These are phyloP conservation scores for Tetradesmus lagerheimii DNA, from an alignment of 139 green algal genomes.

Conservation along the genomic window DNA sequence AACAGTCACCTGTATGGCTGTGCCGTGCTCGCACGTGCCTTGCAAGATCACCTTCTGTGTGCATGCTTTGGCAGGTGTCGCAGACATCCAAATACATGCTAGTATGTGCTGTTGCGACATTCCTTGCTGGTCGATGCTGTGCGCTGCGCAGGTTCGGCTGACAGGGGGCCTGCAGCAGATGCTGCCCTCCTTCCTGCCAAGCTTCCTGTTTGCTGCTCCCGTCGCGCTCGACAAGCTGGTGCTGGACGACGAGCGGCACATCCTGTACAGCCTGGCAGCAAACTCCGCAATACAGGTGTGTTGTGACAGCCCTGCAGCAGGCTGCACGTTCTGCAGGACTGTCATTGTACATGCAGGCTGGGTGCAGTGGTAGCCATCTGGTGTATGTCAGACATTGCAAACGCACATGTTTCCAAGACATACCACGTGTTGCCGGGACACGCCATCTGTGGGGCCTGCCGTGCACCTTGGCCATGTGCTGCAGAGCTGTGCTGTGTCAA, in stretches of 20 bases:
- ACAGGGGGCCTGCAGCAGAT: conserved; percentile 73
- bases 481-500: not conserved
- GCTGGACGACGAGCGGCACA: conserved; percentile 84
- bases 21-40: too few relatives aligned
- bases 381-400: too few relatives aligned
- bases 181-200: conserved; percentile 78
- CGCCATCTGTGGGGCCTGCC: not conserved
- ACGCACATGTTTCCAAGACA: too few relatives aligned
- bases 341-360: too few relatives aligned
- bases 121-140: not conserved
- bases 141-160: conserved; percentile 51
- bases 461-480: not conserved
- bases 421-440: too few relatives aligned
- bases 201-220: conserved; percentile 59
- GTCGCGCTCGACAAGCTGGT: conserved; percentile 79
- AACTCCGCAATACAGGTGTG: conserved; percentile 72
- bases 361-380: too few relatives aligned
- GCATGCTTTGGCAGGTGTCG: too few relatives aligned
- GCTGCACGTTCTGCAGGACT: too few relatives aligned
- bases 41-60: too few relatives aligned
- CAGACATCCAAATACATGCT: too few relatives aligned
- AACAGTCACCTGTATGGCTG: not conserved
- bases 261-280: conserved; percentile 87
- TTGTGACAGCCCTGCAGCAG: not conserved
- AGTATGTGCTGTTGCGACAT: too few relatives aligned